Base-by-base conservation (phyloP, 371 early-diverging fungal species). In the Mucor mucedo region DNA sequence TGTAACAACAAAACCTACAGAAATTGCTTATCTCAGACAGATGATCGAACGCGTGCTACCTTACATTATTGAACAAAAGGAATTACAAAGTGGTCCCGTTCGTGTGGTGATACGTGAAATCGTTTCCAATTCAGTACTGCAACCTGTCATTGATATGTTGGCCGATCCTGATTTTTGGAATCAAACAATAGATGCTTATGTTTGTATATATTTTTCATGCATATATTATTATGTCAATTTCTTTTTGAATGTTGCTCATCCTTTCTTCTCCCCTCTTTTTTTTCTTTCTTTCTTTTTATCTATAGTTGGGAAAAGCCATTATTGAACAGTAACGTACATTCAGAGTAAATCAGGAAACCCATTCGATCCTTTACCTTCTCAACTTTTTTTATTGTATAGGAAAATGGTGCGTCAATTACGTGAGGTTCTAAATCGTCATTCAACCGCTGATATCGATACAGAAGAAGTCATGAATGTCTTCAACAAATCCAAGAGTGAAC, bases 151-250 rank as follows among this genome's bases (percentile, higher is more conserved):
- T 58, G 80, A 89, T 21, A 80, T 84, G 63, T 47, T 95, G 30
- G 80, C 90, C 0, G 95, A 95, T 58, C 92, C 95, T 1, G 94
- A 95, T 72, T 93, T 85, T 53, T 89, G 92, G 86, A 95, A 94
- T 71, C 88, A 89, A 64, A 81, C 84, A 5, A 80, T 95, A 30
- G 90, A 90, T 55, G 63, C 69, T 9, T 83, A 83, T 73, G 87
- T 87, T 78, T 71, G 85, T 66, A 10, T 57, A 35, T 6, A 14
- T 54, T 56, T 52, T 30, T 30, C 10, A 30, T 10, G 50, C 21
- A 21, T 9, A 29, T 14, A 30, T 21, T 21, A 21, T 21, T 21
- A 21, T 21, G 21, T 21, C 32, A 9, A 11, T 29, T 10, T n/a
- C 49, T 52, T 39, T 45, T 28, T 55, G 4, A 57, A 28, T 50